phyloP scores from a whole-genome alignment of 345 rosid species.

The Gossypium arboreum region DNA sequence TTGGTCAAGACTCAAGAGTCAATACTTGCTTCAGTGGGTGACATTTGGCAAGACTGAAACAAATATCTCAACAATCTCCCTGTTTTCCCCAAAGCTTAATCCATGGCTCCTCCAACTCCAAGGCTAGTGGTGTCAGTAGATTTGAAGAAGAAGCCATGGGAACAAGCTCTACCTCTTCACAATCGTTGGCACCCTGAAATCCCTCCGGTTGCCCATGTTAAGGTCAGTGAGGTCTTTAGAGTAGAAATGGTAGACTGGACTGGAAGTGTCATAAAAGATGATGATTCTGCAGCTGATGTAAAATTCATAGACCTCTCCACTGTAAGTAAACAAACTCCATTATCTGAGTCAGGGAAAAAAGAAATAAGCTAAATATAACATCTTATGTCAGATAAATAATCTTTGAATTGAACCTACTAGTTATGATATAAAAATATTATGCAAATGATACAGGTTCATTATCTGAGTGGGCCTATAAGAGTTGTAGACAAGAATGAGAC shows the following conservation, averaged over 20 bases:
- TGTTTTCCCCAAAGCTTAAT: slow-evolving; percentile 1
- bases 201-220: slow-evolving; percentile 45
- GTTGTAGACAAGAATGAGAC: slow-evolving; percentile 60
- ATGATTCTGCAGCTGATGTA: slow-evolving; percentile 50
- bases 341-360: background rate
- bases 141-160: slow-evolving; percentile 65
- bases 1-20: background rate
- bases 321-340: slow-evolving; percentile 35
- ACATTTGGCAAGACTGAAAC: slow-evolving; percentile 7
- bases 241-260: slow-evolving; percentile 65
- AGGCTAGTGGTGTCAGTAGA: slow-evolving; percentile 57
- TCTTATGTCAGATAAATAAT: background rate
- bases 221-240: slow-evolving; percentile 47
- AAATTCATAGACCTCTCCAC: slow-evolving; percentile 46
- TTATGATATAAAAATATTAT: background rate
- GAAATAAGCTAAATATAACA: background rate
- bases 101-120: slow-evolving; percentile 59
- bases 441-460: slow-evolving; percentile 48
- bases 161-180: slow-evolving; percentile 60
- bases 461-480: slow-evolving; percentile 71
- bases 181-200: slow-evolving; percentile 80
- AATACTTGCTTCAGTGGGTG: slow-evolving; percentile 4
- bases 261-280: slow-evolving; percentile 61
- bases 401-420: slow-evolving; percentile 6
- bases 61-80: background rate